Conservation (phyloP, 192 early-diverging fungal species). For the Umbelopsis sp. region DNA sequence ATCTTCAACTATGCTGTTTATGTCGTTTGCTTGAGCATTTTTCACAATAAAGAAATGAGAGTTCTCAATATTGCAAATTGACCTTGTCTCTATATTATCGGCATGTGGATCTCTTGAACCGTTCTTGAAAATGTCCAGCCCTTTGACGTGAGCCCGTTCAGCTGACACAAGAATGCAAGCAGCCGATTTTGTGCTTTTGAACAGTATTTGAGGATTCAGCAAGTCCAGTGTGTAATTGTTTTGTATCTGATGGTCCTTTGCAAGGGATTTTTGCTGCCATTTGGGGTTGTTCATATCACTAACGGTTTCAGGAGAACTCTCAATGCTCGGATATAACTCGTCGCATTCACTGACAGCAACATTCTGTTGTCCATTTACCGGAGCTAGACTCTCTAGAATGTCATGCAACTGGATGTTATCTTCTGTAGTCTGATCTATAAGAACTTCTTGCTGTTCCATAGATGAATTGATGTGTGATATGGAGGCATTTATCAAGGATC, state of each 20-base stretch:
- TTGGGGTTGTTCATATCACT: conserved; percentile 5
- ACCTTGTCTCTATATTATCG: conserved; percentile 58
- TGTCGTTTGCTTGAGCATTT: not conserved
- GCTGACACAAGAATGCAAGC: conserved; percentile 52
- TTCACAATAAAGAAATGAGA: conserved; percentile 53
- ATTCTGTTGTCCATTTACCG: not conserved
- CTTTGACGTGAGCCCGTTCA: conserved; percentile 57
- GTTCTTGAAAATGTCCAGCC: conserved; percentile 50
- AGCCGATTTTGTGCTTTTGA: conserved; percentile 50
- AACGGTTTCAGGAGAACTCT: conserved; percentile 10
- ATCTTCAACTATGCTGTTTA: not conserved
- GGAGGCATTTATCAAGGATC: conserved; percentile 4
- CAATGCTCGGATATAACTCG: not conserved
- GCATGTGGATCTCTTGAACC: not conserved
- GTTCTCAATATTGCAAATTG: conserved; percentile 53
- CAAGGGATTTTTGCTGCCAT: not conserved
- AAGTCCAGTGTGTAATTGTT: conserved; percentile 55
- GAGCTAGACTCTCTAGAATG: not conserved
- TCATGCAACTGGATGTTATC: not conserved
- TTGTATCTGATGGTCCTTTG: not conserved
- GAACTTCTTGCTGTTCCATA: not conserved
- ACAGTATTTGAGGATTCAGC: conserved; percentile 66
- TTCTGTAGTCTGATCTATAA: not conserved
- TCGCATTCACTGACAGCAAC: conserved; percentile 15
- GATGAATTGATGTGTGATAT: not conserved